phyloP scores from a whole-genome alignment of 2,329 filamentous ascomycete genomes.

The Epichloe amarillans region DNA sequence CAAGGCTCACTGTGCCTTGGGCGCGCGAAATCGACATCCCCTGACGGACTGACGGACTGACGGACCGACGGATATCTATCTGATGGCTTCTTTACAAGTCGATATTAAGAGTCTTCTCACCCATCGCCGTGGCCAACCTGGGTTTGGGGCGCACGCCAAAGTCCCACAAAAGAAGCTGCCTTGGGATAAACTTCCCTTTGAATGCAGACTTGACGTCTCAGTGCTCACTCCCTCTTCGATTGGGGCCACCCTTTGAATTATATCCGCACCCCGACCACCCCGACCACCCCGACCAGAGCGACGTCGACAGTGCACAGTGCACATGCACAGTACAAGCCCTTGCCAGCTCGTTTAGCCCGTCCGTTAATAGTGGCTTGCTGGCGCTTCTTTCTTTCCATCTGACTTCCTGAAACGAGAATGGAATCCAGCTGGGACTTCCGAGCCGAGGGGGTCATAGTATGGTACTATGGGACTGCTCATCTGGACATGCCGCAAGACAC shows the following conservation, averaged over 20 bases:
- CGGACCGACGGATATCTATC: too few species aligned
- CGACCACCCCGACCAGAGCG: not conserved
- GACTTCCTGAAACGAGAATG: constrained; percentile 14
- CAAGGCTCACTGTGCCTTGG: not conserved
- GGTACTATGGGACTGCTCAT: not conserved
- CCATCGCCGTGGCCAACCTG: constrained; percentile 3
- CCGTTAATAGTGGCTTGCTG: constrained; percentile 8
- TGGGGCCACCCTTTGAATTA: not conserved
- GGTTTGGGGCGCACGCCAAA: constrained; percentile 4
- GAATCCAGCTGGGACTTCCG: constrained; percentile 6
- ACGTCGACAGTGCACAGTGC: not conserved
- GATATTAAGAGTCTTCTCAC: not conserved
- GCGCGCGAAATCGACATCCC: not conserved
- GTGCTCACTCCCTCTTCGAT: not conserved
- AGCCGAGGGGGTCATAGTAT: not conserved
- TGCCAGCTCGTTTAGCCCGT: not conserved
- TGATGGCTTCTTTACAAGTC: not conserved
- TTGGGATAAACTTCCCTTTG: not conserved
- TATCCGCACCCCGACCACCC: not conserved
- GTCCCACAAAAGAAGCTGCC: constrained; percentile 2
- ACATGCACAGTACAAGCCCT: too few species aligned
- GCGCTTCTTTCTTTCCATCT: constrained; percentile 19
- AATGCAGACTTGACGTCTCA: constrained; percentile 1
- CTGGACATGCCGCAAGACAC: not conserved
- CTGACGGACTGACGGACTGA: not conserved